A percentile compares a stretch with the other conserved stretches of the same genome.
These are phyloP conservation scores for Backusella morwellensis DNA, from an alignment of 192 early-diverging fungal genomes.

Conservation along the genomic window DNA sequence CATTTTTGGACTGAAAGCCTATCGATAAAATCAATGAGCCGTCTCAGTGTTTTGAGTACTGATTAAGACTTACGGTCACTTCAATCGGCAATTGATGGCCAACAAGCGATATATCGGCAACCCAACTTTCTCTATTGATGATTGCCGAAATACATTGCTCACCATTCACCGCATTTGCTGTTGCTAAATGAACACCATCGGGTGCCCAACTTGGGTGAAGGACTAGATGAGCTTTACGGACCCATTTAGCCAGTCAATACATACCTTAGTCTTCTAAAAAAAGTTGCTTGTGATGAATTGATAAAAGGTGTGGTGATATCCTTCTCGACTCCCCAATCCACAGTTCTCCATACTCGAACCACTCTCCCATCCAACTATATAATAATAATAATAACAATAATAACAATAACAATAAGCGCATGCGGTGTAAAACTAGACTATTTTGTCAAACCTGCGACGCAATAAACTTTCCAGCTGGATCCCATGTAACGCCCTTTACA, in stretches of 20 bases:
- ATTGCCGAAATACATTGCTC: constrained; percentile 77
- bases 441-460: constrained; percentile 69
- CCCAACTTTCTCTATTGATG: constrained; percentile 76
- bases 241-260: too few relatives aligned
- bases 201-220: constrained; percentile 81
- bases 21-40: not conserved
- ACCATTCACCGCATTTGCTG: constrained; percentile 87
- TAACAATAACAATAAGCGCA: not conserved
- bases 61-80: constrained; percentile 59
- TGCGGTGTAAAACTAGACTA: not conserved
- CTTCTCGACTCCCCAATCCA: constrained; percentile 83
- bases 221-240: not conserved
- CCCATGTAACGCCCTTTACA: constrained; percentile 96
- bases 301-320: constrained; percentile 71
- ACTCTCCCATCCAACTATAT: constrained; percentile 85
- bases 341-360: constrained; percentile 81
- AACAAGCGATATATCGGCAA: constrained; percentile 74
- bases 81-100: constrained; percentile 89
- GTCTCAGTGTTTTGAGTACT: not conserved
- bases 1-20: constrained; percentile 77
- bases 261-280: constrained; percentile 84
- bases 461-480: constrained; percentile 92
- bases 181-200: constrained; percentile 88
- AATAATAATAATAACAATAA: not conserved
- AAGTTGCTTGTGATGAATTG: constrained; percentile 81